Evolutionary conservation across 2,329 filamentous ascomycete species (phyloP).

Genomic region (Sarocladium kiliense): DNA sequence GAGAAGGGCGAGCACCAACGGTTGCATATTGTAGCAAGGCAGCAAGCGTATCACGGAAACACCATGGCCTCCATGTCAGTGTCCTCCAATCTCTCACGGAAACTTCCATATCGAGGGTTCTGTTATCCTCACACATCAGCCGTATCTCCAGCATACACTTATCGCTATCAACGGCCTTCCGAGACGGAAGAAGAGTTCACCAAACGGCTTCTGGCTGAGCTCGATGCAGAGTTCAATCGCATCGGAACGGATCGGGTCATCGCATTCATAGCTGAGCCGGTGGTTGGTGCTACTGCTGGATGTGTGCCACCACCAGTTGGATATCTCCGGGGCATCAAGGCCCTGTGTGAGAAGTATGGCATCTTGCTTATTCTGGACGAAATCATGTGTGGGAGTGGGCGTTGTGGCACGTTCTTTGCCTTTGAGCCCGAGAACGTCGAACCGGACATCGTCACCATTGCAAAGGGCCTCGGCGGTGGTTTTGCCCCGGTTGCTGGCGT

Average conservation of each 20-base stretch:
- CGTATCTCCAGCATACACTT: constrained; percentile 20
- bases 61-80: constrained; percentile 41
- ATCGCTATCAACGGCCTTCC: constrained; percentile 15
- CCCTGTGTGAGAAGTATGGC: constrained; percentile 49
- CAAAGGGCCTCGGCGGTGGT: constrained; percentile 54
- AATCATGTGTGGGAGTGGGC: constrained; percentile 66
- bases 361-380: constrained; percentile 53
- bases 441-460: constrained; percentile 55
- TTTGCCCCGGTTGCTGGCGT: constrained; percentile 50
- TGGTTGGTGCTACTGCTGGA: constrained; percentile 44
- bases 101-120: constrained; percentile 21
- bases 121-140: constrained; percentile 19
- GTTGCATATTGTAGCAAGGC: constrained; percentile 35
- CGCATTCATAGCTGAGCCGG: constrained; percentile 45
- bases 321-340: constrained; percentile 49
- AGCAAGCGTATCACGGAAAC: constrained; percentile 45
- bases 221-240: constrained; percentile 41
- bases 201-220: constrained; percentile 31
- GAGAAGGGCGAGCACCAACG: constrained; percentile 32
- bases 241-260: constrained; percentile 40
- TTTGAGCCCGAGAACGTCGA: constrained; percentile 20
- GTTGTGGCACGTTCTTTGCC: constrained; percentile 56
- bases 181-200: constrained; percentile 37
- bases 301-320: constrained; percentile 45
- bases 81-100: constrained; percentile 22